Evolutionary conservation across 2,329 filamentous ascomycete species (phyloP), one percentile per base, ranked within the genome.

Genomic region (Trichoderma simmonsii): DNA sequence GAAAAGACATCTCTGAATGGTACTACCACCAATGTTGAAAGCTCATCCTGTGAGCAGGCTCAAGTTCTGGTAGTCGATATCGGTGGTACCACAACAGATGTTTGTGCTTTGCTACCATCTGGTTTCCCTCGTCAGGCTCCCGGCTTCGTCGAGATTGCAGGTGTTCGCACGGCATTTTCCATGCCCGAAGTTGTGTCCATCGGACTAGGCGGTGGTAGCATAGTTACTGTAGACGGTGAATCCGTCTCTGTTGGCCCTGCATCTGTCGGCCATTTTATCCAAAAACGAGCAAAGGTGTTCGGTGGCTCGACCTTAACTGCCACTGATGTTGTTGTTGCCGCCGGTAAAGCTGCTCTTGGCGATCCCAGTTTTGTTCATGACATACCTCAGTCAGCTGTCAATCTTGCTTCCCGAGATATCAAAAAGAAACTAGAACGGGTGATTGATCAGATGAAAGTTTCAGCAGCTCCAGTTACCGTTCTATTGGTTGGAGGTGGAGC

Each of bases 1-100:
- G 82, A 85, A 30, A 79, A 81, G 54, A 57, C 51, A 56, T 8
- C 54, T 28, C 34, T 4, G 18, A 51, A 66, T 57, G 72, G 73
- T 64, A 30, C 43, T 21, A 5, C 26, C 4, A 70, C 9, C 21
- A 60, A 59, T 18, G 2, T 26, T n/a, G 0, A 66, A 32, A 12
- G 36, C 15, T 39, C 36, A 39, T 39, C 36, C 15, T 39, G 15
- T 39, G 36, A 39, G 36, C 36, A 78, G 24, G 78, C 80, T 1
- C 81, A 82, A 43, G 63, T 83, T 1, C 75, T 89, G 59, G 87
- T 89, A 0, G 83, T 89, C 2, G 88, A 90, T 74, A 85, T 90
- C 32, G 88, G 89, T 6, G 88, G 88, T 15, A 90, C 88, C 0
- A 90, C 88, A 0, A 88, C 87, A 2, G 89, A 91, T 77, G 85